Evolutionary conservation across 2,329 filamentous ascomycete genomes (phyloP), one percentile per base, ranked within the genome.

Genomic region (Lojkania enalia): DNA sequence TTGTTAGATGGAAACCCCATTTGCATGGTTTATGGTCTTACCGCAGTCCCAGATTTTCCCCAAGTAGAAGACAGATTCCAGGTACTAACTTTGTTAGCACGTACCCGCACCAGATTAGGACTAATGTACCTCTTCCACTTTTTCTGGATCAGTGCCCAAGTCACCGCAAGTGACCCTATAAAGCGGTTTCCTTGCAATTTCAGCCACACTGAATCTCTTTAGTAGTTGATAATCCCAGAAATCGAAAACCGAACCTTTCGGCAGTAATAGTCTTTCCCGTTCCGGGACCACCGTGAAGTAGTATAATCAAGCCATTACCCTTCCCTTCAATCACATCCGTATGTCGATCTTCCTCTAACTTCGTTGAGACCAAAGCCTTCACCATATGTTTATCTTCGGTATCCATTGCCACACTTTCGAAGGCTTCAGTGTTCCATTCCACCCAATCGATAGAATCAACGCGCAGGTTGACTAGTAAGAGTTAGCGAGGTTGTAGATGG

Each of bases 291-390:
- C 37, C 77, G 31, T 66, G 69, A 2, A 80, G 67, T 1, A 79
- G 69, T 44, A 79, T 64, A 41, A 79, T 75, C 21, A 78, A 68
- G 4, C 77, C 76, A n/a, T 67, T 66, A 11, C 77, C 77, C 52
- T 80, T 62, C 7, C 54, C 56, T 29, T 57, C 43, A 3, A 62
- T 51, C n/a, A 66, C 48, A 33, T 64, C 61, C 16, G 56, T 47
- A 32, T 55, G 52, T 3, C 27, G n/a, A 11, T 44, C 23, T 15
- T 29, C 39, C 9, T 13, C 13, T 4, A 18, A 39, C 11, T 43
- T 41, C 15, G 23, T 25, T 4, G 29, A 39, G 2, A 48, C 39
- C 12, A 51, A 25, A n/a, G 44, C 44, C 29, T 39, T 20, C 20
- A 51, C 35, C 2, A 51, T 13, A 14, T 48, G 37, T 20, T 51